Base-by-base conservation (phyloP, 441 rosid genomes). In the Populus hybrid region DNA sequence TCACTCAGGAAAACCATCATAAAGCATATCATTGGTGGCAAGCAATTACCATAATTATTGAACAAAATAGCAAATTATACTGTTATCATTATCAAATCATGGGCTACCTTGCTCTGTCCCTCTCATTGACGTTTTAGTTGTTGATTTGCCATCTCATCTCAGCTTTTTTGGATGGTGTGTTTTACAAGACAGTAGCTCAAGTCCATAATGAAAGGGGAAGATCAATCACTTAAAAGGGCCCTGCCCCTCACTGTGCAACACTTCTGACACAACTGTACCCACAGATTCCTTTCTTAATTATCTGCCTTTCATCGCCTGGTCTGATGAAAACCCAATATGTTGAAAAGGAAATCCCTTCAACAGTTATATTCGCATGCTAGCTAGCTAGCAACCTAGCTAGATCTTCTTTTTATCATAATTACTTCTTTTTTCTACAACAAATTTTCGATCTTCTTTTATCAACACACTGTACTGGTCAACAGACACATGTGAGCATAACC, bases 31-130 rank as follows among this genome's bases (percentile, higher is more conserved):
- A 83, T 83, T 80, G 81, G 4, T 50, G 67, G 11, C 29, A 26
- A 26, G 11, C 29, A 26, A 26, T 26, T 26, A 11, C 26, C 29
- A 9, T 64, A 8, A 8, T 21, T 28, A 73, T 67, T 73, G 36
- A 40, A 80, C 65, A 77, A 78, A 31, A 78, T 21, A 78, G 76
- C 45, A 70, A 82, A 80, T 67, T 65, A 80, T 64, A 79, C 50
- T 68, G 83, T 75, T 68, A 84, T 81, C 68, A 83, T 87, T 78
- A 76, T 74, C 76, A 83, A 87, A 87, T 83, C 76, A 87, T 82
- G 53, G 75, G 75, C 23, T 7, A 16, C 33, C 12, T 1, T 18
- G 40, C 6, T 24, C 18, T 14, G 59, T 28, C 64, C 45, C 33
- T 35, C 53, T 40, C 59, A 53, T 59, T 59, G 65, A 59, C 68